Conservation (phyloP, 2,329 filamentous ascomycete genomes). For the Didymella glomerata region DNA sequence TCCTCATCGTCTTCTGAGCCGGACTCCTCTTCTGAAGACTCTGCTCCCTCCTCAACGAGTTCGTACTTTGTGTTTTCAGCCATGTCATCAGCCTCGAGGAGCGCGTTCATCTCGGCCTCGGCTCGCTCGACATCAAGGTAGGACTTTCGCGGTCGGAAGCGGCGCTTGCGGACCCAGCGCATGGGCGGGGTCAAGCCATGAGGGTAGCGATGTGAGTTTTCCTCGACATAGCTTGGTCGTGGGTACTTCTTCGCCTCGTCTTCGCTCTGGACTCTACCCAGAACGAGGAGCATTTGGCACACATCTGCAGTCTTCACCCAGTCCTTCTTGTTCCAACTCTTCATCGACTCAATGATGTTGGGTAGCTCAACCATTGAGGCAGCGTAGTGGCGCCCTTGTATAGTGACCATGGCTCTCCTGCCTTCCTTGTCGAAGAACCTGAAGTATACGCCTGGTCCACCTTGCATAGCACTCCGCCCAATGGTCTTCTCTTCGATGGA, state of each 20-base stretch:
- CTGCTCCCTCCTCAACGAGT: conserved; percentile 58
- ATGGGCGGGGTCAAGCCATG: conserved; percentile 89
- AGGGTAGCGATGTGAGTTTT: conserved; percentile 75
- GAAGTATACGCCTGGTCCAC: conserved; percentile 79
- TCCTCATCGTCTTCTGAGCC: conserved; percentile 51
- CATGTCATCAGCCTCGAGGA: conserved; percentile 74
- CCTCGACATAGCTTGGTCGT: conserved; percentile 76
- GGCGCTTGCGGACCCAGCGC: conserved; percentile 81
- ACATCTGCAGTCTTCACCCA: conserved; percentile 91
- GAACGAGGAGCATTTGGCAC: conserved; percentile 86
- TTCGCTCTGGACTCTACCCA: conserved; percentile 70
- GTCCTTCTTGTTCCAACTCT: conserved; percentile 86
- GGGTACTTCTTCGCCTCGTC: conserved; percentile 60
- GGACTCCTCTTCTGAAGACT: conserved; percentile 53
- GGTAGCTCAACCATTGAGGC: conserved; percentile 84
- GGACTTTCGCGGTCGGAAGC: conserved; percentile 83
- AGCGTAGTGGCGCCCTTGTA: conserved; percentile 76
- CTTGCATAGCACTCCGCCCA: conserved; percentile 68
- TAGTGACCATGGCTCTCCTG: conserved; percentile 74
- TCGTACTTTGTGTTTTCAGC: conserved; percentile 67
- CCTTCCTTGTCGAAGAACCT: conserved; percentile 80
- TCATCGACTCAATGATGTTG: conserved; percentile 88
- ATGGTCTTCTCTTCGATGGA: conserved; percentile 80
- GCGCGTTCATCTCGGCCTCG: conserved; percentile 77
- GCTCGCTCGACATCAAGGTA: conserved; percentile 86